A percentile compares a stretch with the other conserved stretches of the same genome.
Evolutionary conservation across 352 stramenopile genomes (phyloP).

Genomic region (Globisporangium cystogenes): DNA sequence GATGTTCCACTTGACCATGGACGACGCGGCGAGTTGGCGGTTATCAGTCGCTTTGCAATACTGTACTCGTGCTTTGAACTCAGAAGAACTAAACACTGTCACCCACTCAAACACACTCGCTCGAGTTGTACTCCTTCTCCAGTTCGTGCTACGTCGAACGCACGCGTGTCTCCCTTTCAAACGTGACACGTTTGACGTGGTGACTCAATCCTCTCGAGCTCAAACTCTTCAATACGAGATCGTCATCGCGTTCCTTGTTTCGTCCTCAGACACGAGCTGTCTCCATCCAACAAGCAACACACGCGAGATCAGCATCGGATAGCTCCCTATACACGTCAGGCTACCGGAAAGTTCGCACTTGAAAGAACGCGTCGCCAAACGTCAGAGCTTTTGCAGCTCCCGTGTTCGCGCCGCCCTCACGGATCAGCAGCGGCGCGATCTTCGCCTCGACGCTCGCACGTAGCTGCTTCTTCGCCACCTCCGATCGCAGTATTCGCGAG

Average conservation of each 20-base stretch:
- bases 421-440: conserved; percentile 2
- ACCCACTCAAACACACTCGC: no score
- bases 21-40: no score
- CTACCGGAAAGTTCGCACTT: conserved; percentile 9
- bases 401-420: background rate
- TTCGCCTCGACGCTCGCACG: conserved; percentile 9
- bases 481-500: conserved; percentile 7
- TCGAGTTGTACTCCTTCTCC: no score
- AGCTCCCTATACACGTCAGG: background rate
- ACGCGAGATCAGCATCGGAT: background rate
- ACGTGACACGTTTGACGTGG: no score
- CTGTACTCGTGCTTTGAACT: no score
- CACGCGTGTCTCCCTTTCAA: no score
- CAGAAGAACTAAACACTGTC: no score
- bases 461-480: background rate
- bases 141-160: no score
- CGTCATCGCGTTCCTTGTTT: conserved; percentile 14
- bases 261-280: conserved; percentile 17
- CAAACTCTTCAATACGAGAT: conserved; percentile 8
- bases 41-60: no score
- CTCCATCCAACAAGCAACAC: background rate
- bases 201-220: no score
- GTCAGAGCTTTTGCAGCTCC: background rate
- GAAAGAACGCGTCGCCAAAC: conserved; percentile 8
- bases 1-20: conserved; percentile 75